Conservation (phyloP, 1,284 basidiomycete genomes). For the Irpex rosettiformis region DNA sequence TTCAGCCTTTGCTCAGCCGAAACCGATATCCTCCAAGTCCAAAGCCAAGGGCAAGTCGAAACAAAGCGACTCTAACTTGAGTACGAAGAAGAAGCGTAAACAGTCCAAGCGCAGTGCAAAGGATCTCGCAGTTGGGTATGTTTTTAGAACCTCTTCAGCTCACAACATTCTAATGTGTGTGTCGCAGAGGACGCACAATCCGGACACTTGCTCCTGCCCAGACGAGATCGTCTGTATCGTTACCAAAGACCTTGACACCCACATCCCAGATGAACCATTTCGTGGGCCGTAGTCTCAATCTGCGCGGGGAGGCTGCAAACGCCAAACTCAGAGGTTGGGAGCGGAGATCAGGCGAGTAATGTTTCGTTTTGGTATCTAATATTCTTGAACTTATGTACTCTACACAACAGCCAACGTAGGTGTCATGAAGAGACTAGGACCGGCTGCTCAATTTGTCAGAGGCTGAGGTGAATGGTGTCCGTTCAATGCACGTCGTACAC, state of each 20-base stretch:
- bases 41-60: slow-evolving; percentile 12
- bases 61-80: not conserved
- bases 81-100: slow-evolving; percentile 4
- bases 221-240: slow-evolving; percentile 11
- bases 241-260: slow-evolving; percentile 21
- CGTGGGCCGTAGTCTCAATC: slow-evolving; percentile 25
- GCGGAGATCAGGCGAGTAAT: slow-evolving; percentile 28
- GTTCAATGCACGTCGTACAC: not conserved
- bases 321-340: slow-evolving; percentile 30
- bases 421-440: slow-evolving; percentile 29
- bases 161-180: not conserved
- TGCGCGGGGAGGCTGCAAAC: slow-evolving; percentile 20
- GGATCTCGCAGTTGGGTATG: slow-evolving; percentile 32
- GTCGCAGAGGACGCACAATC: slow-evolving; percentile 27
- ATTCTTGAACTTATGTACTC: not conserved
- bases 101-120: slow-evolving; percentile 25
- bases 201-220: slow-evolving; percentile 25
- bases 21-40: slow-evolving; percentile 10
- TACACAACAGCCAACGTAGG: slow-evolving; percentile 24
- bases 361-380: not conserved
- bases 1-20: slow-evolving; percentile 24
- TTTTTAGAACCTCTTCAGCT: slow-evolving; percentile 1
- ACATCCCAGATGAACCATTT: slow-evolving; percentile 26
- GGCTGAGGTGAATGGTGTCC: too few relatives aligned
- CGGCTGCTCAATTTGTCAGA: slow-evolving; percentile 29